Evolutionary conservation across 1,284 basidiomycete genomes (phyloP).

Genomic region (Pseudozyma sp.): DNA sequence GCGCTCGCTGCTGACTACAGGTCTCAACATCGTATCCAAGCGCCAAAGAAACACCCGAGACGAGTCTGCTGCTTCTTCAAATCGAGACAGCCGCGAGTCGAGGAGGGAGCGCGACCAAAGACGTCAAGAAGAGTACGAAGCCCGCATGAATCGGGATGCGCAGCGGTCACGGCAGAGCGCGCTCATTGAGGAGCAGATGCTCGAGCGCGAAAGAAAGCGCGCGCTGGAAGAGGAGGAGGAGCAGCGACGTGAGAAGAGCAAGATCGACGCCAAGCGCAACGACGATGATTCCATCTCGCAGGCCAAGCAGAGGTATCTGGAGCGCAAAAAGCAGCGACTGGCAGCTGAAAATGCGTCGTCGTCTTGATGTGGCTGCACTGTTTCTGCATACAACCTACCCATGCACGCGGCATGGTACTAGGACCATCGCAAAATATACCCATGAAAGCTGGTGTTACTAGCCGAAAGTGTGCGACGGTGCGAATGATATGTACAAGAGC

Average conservation of each 20-base stretch:
- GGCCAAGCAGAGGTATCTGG: conserved; percentile 66
- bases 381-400: neutral
- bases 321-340: conserved; percentile 62
- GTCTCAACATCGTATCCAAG: conserved; percentile 80
- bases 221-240: conserved; percentile 37
- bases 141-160: conserved; percentile 47
- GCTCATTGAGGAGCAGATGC: conserved; percentile 58
- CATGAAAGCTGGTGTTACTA: conserved; percentile 10
- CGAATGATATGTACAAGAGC: conserved; percentile 33
- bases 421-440: conserved; percentile 7
- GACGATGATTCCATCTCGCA: conserved; percentile 41
- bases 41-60: conserved; percentile 10
- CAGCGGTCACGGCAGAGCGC: conserved; percentile 48
- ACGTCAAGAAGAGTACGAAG: conserved; percentile 44
- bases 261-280: conserved; percentile 44
- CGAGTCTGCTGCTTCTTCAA: neutral
- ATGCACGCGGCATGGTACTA: too few species aligned
- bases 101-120: conserved; percentile 30
- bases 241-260: conserved; percentile 19
- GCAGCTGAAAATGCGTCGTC: conserved; percentile 15
- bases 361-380: neutral
- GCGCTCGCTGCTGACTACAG: conserved; percentile 87
- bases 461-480: neutral
- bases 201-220: conserved; percentile 50
- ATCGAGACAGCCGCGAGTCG: conserved; percentile 13